Evolutionary conservation across 2,329 filamentous ascomycete genomes (phyloP).

Genomic region (Ceratocystis lukuohia): DNA sequence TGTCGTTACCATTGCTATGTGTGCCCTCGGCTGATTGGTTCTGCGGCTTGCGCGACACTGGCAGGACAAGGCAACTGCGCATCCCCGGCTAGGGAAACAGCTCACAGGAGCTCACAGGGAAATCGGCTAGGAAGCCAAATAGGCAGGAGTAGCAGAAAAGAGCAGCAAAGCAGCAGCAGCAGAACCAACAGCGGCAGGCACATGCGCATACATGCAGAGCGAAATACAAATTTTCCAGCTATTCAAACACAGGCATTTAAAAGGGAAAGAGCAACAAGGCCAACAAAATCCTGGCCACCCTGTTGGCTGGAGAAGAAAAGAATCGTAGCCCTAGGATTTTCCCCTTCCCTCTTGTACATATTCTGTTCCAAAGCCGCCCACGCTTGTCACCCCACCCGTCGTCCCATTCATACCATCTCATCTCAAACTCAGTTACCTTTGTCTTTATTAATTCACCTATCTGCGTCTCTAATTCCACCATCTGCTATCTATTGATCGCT

Average conservation of each 20-base stretch:
- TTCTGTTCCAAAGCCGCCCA: background rate
- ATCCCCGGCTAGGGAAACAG: too few relatives aligned
- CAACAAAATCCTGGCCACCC: constrained; percentile 1
- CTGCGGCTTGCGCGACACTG: too few relatives aligned
- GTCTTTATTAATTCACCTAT: background rate
- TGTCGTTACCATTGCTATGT: background rate
- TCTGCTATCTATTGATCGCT: too few relatives aligned
- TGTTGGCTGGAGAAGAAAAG: constrained; percentile 12
- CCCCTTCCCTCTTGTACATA: background rate
- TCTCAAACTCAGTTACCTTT: too few relatives aligned
- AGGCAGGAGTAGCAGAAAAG: too few relatives aligned
- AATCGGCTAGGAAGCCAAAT: too few relatives aligned
- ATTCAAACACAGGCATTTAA: background rate
- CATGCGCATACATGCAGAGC: background rate
- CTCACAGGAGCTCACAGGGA: too few relatives aligned
- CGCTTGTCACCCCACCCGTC: background rate
- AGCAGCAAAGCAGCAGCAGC: too few relatives aligned
- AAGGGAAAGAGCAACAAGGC: background rate
- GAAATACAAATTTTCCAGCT: background rate
- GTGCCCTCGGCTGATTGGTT: background rate
- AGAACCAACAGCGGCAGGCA: background rate
- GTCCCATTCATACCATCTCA: too few relatives aligned
- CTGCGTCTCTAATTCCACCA: background rate
- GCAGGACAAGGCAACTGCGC: too few relatives aligned
- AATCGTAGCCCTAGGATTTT: background rate